Evolutionary conservation across 1,284 basidiomycete genomes (phyloP), one percentile per base, ranked within the genome.

Genomic region (Tilletia indica): DNA sequence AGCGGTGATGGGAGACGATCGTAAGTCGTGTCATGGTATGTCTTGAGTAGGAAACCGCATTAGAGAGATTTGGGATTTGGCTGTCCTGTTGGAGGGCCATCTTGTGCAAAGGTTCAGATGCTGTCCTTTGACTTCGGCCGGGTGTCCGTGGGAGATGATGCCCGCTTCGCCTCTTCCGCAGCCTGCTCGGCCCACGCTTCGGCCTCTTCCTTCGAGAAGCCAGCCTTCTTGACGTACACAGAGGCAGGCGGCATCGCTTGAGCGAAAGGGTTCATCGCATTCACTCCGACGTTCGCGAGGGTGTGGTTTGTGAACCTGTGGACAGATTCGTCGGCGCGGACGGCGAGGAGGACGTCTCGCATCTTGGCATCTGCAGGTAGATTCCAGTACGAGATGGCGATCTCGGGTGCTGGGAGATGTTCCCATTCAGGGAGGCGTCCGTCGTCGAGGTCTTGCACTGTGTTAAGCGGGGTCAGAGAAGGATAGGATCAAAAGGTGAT

Each of bases 351-450:
- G 66, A 97, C 91, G 80, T 97, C 95, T 34, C 93, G 86, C 73
- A 97, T 86, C 78, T 89, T 93, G 0, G 94, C 91, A 77, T 91
- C 87, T 1, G 73, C 70, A 34, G 70, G 67, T 47, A 97, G 87
- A 69, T 93, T 90, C 94, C 94, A 97, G 86, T 97, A 97, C 82
- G 95, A 75, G 67, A 75, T 93, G 21, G 94, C 92, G 83, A 97
- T 96, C 80, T 89, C 87, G 0, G 94, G 94, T 0, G 94, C 94
- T 14, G 91, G 89, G 6, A 77, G 72, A 56, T 84, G 78, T 36
- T 83, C 80, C 95, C 95, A 98, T 85, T 92, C 91, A 0, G 95
- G 94, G 69, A 98, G 87, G 61, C 89, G 89, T 16, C 94, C 94
- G n/a, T 87, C 87, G 82, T 94, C 91, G 31, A 97, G 87, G 73